Evolutionary conservation across 768 basidiomycete species (phyloP), one percentile per base, ranked within the genome.

Genomic region (Grammothele lineata): DNA sequence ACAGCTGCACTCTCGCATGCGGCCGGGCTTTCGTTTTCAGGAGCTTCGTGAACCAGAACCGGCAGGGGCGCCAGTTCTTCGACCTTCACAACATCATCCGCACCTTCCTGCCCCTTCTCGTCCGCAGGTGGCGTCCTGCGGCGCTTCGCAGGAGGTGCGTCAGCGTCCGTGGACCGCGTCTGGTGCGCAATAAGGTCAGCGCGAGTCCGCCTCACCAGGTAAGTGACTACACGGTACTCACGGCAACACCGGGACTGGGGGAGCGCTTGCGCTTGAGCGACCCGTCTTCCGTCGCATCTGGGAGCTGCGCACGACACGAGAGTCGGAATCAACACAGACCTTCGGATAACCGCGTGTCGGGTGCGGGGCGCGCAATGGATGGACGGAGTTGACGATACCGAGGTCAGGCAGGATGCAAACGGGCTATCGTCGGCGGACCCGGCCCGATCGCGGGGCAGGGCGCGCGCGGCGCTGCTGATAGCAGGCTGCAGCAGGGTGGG

Each of bases 211-310:
- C n/a, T n/a, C n/a, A n/a, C n/a, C n/a, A n/a, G n/a, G n/a, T n/a
- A n/a, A n/a, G n/a, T n/a, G n/a, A n/a, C n/a, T 21, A 15, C 10
- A 15, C 15, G 17, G 30, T 17, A 50, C 43, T 30, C 23, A 57
- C 45, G 7, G 26, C 37, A 23, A 27, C 15, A 3, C n/a, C 25
- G 5, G 48, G 30, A 2, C 41, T 23, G 7, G 25, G 12, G 1
- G 46, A 47, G 33, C 44, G 37, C 34, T 59, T 59, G 24, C 62
- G 52, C 42, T 61, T 63, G 27, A 54, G 50, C n/a, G 55, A 51
- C 15, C 57, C 56, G 24, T 57, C 52, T 37, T 57, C 57, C 6
- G 49, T 48, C 17, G 56, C 52, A 30, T 56, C 57, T 11, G 40
- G 21, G 2, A 34, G 15, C 61, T 62, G 40, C 5, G 14, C 4